Evolutionary conservation across 495 filamentous ascomycete species (phyloP).

Genomic region (Podospora australis): DNA sequence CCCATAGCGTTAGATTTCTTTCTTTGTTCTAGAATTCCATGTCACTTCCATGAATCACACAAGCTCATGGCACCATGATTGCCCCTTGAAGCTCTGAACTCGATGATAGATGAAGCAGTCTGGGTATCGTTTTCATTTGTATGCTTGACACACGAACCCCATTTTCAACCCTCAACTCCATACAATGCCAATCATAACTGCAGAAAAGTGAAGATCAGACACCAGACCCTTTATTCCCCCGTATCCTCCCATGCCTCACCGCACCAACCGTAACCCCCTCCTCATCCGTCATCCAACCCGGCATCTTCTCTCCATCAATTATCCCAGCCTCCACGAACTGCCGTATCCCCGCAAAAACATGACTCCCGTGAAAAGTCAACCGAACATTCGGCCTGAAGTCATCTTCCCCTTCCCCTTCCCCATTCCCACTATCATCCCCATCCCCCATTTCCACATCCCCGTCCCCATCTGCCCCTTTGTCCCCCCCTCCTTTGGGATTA

Average conservation of each 20-base stretch:
- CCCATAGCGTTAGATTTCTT: background rate
- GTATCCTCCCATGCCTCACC: constrained; percentile 56
- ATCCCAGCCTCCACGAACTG: constrained; percentile 68
- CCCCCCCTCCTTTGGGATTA: background rate
- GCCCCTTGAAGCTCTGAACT: too few relatives aligned
- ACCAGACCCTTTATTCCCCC: constrained; percentile 42
- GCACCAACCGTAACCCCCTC: constrained; percentile 68
- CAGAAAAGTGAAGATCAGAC: constrained; percentile 20
- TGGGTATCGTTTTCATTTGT: background rate
- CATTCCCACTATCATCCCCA: constrained; percentile 17
- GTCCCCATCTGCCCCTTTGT: background rate
- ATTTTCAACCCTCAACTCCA: background rate
- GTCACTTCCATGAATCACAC: too few relatives aligned
- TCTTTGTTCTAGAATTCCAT: background rate
- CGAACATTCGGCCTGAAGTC: constrained; percentile 54
- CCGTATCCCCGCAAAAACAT: constrained; percentile 77
- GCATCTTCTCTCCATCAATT: constrained; percentile 69
- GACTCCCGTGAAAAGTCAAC: constrained; percentile 62
- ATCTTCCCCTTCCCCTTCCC: constrained; percentile 23
- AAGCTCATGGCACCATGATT: too few relatives aligned
- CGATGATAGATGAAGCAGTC: too few relatives aligned
- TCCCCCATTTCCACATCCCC: constrained; percentile 2
- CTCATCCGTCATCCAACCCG: constrained; percentile 88
- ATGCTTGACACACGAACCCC: background rate
- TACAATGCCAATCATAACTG: background rate